Conservation (phyloP, 2,329 filamentous ascomycete genomes). For the Epichloe glyceriae region DNA sequence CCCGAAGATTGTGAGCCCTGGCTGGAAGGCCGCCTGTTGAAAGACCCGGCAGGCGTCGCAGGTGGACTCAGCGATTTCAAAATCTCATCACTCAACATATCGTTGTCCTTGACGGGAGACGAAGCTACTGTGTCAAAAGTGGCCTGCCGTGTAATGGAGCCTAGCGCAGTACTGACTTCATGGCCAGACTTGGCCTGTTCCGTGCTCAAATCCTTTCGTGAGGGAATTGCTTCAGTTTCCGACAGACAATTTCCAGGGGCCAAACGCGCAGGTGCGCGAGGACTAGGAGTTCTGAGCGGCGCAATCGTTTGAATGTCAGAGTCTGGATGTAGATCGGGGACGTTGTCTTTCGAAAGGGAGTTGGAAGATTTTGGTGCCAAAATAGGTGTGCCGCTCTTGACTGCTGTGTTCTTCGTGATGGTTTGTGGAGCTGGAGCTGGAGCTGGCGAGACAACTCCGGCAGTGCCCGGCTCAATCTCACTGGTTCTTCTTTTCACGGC, state of each 20-base stretch:
- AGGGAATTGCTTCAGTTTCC: constrained; percentile 21
- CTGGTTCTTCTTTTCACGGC: neutral
- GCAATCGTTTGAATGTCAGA: constrained; percentile 12
- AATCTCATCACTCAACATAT: constrained; percentile 61
- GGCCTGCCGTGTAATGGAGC: constrained; percentile 26
- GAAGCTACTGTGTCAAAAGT: constrained; percentile 37
- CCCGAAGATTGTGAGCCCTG: constrained; percentile 10
- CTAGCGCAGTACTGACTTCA: constrained; percentile 19
- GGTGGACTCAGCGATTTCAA: constrained; percentile 52
- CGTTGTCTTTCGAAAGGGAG: neutral
- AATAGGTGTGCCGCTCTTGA: neutral
- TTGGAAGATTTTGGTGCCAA: neutral
- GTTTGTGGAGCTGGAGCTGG: neutral
- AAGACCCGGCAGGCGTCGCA: constrained; percentile 12
- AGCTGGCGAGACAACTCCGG: neutral
- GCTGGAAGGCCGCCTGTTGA: constrained; percentile 6
- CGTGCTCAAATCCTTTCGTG: constrained; percentile 16
- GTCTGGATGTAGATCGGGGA: constrained; percentile 5
- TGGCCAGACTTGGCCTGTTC: constrained; percentile 7
- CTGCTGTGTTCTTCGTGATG: neutral
- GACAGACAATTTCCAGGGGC: neutral
- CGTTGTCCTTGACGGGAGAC: constrained; percentile 53
- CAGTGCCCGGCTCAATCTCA: neutral
- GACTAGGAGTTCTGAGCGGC: constrained; percentile 23
- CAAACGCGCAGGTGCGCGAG: constrained; percentile 6